Evolutionary conservation across 441 rosid genomes (phyloP).

Genomic region (Euphorbia celastroides): DNA sequence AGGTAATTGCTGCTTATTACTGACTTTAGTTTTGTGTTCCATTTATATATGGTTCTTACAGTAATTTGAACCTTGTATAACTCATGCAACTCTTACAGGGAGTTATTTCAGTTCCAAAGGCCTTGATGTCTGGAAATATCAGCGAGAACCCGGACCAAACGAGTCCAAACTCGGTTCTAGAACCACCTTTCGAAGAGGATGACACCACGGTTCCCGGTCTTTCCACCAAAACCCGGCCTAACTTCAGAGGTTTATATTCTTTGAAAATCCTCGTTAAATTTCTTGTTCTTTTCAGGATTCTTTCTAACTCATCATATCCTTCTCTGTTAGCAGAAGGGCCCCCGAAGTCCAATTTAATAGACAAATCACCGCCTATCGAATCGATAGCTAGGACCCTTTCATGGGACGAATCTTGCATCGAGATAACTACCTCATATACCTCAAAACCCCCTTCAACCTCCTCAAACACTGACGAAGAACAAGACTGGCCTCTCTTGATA

Average conservation of each 20-base stretch:
- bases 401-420: constrained; percentile 53
- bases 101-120: constrained; percentile 43
- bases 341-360: constrained; percentile 57
- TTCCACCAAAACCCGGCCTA: constrained; percentile 37
- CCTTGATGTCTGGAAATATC: constrained; percentile 28
- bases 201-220: constrained; percentile 35
- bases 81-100: constrained; percentile 35
- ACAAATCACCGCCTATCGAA: constrained; percentile 84
- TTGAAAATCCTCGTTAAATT: too few relatives aligned
- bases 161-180: constrained; percentile 92
- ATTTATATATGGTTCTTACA: constrained; percentile 1
- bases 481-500: constrained; percentile 51
- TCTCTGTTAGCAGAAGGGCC: constrained; percentile 19
- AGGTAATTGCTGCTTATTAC: too few relatives aligned
- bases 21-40: background rate
- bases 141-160: constrained; percentile 84
- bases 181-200: constrained; percentile 71
- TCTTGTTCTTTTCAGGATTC: background rate
- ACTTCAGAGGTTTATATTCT: constrained; percentile 33
- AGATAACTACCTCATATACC: constrained; percentile 35
- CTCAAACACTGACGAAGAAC: constrained; percentile 36
- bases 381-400: constrained; percentile 72
- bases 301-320: too few relatives aligned
- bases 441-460: constrained; percentile 35
- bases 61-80: background rate